Base-by-base conservation (phyloP, 2,329 filamentous ascomycete genomes). In the Zymoseptoria tritici region DNA sequence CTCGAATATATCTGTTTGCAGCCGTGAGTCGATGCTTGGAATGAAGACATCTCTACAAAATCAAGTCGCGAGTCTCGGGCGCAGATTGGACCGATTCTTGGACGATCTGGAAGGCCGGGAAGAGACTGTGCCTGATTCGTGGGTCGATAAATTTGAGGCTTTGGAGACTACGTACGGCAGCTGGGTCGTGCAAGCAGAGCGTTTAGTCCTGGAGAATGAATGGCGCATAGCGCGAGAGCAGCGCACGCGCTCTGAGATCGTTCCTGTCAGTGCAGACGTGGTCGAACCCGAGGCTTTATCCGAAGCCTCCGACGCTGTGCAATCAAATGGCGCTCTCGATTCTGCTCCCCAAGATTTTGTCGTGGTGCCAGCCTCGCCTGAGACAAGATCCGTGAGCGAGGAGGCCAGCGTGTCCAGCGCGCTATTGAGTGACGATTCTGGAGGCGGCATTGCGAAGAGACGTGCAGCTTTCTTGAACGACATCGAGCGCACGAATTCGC, bases 61-160 rank as follows among this genome's bases (percentile, higher is more conserved):
- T 31, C 89, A 88, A 65, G 85, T 97, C 36, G 79, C 83, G 13
- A 81, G 81, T 42, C 81, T 91, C 0, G 93, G 90, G 0, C 82
- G 82, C 54, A 82, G 85, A 49, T 80, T 97, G 62, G 94, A 99
- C 72, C 84, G 81, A 55, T 91, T 97, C 83, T 81, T 99, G 13
- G 92, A 99, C 74, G 82, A 84, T 31, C 80, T 97, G 2, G 94
- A 97, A 73, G 92, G 91, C 1, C 81, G 86, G 57, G 81, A 88
- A 51, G 94, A 99, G 69, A 90, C 88, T 0, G 78, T 99, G 9
- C 94, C 94, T 0, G 89, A 95, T 49, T 73, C 78, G 26, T 99
- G 93, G 94, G 84, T 97, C 58, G 90, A 96, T 67, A 83, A 86
- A 4, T 87, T 97, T 76, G 94, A 97, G 72, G 75, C 77, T 0